Conservation (phyloP, 345 rosid species). For the Chamaenerion angustifolium region DNA sequence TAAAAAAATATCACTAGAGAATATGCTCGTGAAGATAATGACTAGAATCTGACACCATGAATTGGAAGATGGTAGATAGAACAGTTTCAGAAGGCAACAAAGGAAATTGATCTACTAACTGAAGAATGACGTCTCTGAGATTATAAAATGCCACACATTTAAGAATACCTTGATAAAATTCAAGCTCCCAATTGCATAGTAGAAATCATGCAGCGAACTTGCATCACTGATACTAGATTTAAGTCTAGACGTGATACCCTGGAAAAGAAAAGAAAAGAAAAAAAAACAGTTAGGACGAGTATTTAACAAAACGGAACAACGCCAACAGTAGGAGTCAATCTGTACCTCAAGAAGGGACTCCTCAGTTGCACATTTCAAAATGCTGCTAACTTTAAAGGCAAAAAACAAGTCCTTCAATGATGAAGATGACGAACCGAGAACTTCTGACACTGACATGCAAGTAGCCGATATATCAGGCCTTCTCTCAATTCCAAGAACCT, state of each 20-base stretch:
- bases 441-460: constrained; percentile 37
- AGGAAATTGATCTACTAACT: no score
- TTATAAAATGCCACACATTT: not conserved
- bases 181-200: constrained; percentile 62
- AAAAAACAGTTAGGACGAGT: not conserved
- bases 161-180: constrained; percentile 62
- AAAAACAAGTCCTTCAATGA: constrained; percentile 46
- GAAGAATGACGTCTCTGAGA: no score
- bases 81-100: no score
- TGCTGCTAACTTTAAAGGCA: constrained; percentile 57
- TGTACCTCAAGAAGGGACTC: constrained; percentile 47
- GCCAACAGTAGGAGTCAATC: not conserved
- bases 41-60: no score
- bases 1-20: constrained; percentile 1
- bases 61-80: no score
- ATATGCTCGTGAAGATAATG: no score
- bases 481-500: constrained; percentile 54
- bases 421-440: constrained; percentile 44
- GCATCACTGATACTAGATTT: constrained; percentile 49
- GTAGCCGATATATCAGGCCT: constrained; percentile 36
- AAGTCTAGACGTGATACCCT: constrained; percentile 56
- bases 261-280: not conserved
- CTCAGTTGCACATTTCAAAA: constrained; percentile 42
- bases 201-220: constrained; percentile 59
- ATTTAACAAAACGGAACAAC: no score